Conservation (phyloP, 78 protist genomes). For the Tieghemostelium lacteum region DNA sequence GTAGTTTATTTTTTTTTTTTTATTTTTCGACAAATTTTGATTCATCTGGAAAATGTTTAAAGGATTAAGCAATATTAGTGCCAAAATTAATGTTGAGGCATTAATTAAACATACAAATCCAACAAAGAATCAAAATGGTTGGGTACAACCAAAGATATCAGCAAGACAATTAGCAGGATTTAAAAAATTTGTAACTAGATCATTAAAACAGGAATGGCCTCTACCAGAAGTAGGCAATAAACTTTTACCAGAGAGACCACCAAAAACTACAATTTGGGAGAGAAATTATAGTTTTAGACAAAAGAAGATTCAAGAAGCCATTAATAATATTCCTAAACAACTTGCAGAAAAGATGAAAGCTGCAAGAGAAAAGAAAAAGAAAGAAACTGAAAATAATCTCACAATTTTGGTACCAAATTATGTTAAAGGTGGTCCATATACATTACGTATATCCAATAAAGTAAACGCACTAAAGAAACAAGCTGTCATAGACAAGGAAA, state of each 20-base stretch:
- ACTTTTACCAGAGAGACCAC: constrained; percentile 41
- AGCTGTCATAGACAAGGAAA: constrained; percentile 36
- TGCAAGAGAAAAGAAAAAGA: constrained; percentile 58
- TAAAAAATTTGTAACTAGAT: constrained; percentile 23
- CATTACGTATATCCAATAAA: background rate
- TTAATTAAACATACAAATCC: constrained; percentile 47
- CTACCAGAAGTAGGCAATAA: constrained; percentile 6
- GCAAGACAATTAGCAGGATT: constrained; percentile 46
- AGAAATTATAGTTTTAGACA: constrained; percentile 45
- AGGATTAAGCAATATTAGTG: no score
- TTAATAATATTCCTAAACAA: constrained; percentile 55
- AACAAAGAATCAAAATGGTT: constrained; percentile 20
- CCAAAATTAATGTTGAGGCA: constrained; percentile 58
- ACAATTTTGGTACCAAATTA: constrained; percentile 20
- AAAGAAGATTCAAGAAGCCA: constrained; percentile 50
- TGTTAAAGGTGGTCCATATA: constrained; percentile 36
- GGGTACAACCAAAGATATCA: constrained; percentile 69
- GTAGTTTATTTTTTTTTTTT: no score
- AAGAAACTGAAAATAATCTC: constrained; percentile 34
- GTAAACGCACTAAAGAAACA: constrained; percentile 18
- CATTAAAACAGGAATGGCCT: constrained; percentile 43
- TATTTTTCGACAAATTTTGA: no score
- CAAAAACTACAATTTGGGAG: constrained; percentile 25
- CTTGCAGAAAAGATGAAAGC: constrained; percentile 70
- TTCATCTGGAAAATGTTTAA: no score